Evolutionary conservation across 768 basidiomycete species (phyloP).

Genomic region (Trametes cinnabarina): DNA sequence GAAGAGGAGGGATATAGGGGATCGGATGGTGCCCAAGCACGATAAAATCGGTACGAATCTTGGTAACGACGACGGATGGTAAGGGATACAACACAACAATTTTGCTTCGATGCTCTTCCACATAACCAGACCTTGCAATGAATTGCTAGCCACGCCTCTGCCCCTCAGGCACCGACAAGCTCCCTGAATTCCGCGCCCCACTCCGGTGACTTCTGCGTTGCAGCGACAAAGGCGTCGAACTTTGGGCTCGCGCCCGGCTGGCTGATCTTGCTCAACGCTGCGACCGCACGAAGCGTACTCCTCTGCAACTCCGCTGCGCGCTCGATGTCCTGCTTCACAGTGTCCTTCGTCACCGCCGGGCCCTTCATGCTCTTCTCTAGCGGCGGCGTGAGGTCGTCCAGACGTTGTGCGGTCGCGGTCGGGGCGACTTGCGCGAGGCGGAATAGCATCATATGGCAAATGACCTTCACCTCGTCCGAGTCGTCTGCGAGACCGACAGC

Average conservation of each 20-base stretch:
- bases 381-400: constrained; percentile 82
- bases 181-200: constrained; percentile 76
- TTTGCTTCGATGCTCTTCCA: neutral
- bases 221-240: constrained; percentile 81
- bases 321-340: constrained; percentile 91
- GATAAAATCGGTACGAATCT: too few relatives aligned
- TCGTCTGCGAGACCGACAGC: constrained; percentile 83
- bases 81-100: too few relatives aligned
- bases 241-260: constrained; percentile 58
- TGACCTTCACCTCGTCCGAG: constrained; percentile 95
- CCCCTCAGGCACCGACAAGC: constrained; percentile 33
- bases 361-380: constrained; percentile 91
- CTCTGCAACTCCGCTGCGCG: constrained; percentile 87
- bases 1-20: neutral
- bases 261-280: constrained; percentile 77
- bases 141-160: neutral
- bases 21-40: too few relatives aligned
- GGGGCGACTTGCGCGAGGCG: constrained; percentile 86
- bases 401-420: constrained; percentile 73
- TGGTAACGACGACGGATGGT: too few relatives aligned
- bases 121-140: neutral
- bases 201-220: constrained; percentile 58
- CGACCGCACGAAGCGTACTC: constrained; percentile 85
- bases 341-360: constrained; percentile 86
- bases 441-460: constrained; percentile 94